Percentiles rank a stretch among this genome's conserved stretches.
Conservation (phyloP, 345 rosid species). For the Salix caprea region DNA sequence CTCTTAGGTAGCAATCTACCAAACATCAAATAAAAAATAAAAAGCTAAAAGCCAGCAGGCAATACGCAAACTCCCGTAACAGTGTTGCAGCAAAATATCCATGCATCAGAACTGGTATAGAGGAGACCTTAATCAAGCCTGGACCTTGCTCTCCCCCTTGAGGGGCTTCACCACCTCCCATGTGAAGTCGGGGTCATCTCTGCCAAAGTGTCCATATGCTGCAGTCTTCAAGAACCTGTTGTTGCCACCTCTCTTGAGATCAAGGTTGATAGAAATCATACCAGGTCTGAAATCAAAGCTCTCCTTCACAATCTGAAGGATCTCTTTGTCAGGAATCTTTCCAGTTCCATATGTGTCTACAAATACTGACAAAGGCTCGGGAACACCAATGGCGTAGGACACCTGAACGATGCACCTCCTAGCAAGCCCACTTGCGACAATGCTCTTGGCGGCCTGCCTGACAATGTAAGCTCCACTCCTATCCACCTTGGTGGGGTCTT, state of each 20-base stretch:
- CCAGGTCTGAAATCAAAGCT: constrained; percentile 85
- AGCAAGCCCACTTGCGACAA: constrained; percentile 48
- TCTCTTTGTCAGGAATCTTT: constrained; percentile 74
- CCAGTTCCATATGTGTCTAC: constrained; percentile 55
- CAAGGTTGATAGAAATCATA: constrained; percentile 72
- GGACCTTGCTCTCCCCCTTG: constrained; percentile 37
- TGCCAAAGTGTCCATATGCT: constrained; percentile 75
- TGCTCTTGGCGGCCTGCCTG: constrained; percentile 80
- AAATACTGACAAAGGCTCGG: constrained; percentile 54
- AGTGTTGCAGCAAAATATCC: background rate
- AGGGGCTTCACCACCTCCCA: constrained; percentile 63
- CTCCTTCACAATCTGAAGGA: constrained; percentile 79
- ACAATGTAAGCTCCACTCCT: constrained; percentile 78
- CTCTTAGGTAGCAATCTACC: background rate
- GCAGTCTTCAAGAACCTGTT: constrained; percentile 78
- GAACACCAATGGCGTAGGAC: constrained; percentile 60
- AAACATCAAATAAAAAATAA: no score
- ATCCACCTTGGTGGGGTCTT: constrained; percentile 76
- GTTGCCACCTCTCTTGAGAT: constrained; percentile 77
- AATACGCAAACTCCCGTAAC: background rate
- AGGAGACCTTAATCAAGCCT: constrained; percentile 22
- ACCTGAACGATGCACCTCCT: constrained; percentile 63
- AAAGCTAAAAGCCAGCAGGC: background rate
- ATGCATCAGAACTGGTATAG: background rate
- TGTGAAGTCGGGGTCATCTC: constrained; percentile 73